Percentiles rank a stretch among this genome's conserved stretches.
phyloP scores from a whole-genome alignment of 257 asterid genomes.

The Catharanthus roseus region DNA sequence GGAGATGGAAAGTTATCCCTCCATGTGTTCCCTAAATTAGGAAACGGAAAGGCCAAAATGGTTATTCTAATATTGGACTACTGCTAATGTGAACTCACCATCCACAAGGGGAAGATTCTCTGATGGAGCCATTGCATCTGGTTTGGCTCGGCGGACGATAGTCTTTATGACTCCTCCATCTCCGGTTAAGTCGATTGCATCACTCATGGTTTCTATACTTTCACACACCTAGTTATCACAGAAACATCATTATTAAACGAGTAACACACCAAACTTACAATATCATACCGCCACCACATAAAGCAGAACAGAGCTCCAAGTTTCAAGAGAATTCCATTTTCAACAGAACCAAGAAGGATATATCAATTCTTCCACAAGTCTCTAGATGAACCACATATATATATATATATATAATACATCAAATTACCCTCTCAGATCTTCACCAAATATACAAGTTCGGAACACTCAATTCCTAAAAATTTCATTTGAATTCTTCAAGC shows the following conservation, averaged over 20 bases:
- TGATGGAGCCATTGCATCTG: slow-evolving; percentile 79
- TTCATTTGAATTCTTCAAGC: not conserved
- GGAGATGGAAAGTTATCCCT: not conserved
- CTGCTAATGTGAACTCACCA: slow-evolving; percentile 40
- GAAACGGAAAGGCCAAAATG: slow-evolving; percentile 2
- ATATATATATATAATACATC: not conserved
- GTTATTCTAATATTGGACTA: not conserved
- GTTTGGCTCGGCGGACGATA: slow-evolving; percentile 58
- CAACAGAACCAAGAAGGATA: not conserved
- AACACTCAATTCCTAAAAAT: not conserved
- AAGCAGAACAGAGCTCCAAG: not conserved
- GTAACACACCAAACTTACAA: not conserved
- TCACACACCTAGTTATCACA: slow-evolving; percentile 28
- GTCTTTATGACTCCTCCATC: slow-evolving; percentile 95
- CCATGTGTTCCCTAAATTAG: not conserved
- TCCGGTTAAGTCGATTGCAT: slow-evolving; percentile 71
- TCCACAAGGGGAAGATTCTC: slow-evolving; percentile 84
- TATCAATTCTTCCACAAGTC: too few relatives aligned
- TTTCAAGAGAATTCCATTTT: not conserved
- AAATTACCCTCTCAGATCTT: not conserved
- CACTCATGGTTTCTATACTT: slow-evolving; percentile 48
- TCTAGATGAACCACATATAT: not conserved
- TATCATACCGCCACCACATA: not conserved
- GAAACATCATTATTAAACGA: not conserved
- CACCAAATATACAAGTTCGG: not conserved